phyloP scores from a whole-genome alignment of 257 asterid genomes.

The Hygrophila difformis region DNA sequence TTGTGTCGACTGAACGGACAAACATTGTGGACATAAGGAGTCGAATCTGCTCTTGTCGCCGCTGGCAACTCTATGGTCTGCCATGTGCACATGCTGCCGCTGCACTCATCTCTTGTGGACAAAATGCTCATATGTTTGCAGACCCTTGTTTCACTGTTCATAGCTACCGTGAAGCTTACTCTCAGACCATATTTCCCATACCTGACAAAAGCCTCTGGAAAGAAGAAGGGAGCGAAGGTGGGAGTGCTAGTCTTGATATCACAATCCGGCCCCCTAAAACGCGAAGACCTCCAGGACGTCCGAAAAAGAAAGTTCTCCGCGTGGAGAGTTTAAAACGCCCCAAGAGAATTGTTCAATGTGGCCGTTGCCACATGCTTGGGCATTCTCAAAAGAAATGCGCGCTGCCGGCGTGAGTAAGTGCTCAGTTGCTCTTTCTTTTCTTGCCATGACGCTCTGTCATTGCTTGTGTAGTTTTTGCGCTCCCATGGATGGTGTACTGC shows the following conservation, averaged over 20 bases:
- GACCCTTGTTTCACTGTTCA: constrained; percentile 86
- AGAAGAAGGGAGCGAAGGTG: constrained; percentile 50
- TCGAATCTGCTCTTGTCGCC: constrained; percentile 82
- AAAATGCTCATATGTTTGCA: constrained; percentile 59
- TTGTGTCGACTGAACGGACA: constrained; percentile 83
- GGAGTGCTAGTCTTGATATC: constrained; percentile 36
- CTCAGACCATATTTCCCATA: constrained; percentile 70
- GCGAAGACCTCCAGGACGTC: constrained; percentile 92
- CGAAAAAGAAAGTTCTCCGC: constrained; percentile 84
- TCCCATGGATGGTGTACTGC: constrained; percentile 22
- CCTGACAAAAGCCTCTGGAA: constrained; percentile 77
- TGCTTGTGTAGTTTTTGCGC: constrained; percentile 10
- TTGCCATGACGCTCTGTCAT: neutral
- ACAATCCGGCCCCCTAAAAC: constrained; percentile 75
- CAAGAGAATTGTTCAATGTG: constrained; percentile 81
- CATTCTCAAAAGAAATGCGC: constrained; percentile 94
- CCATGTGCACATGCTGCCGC: constrained; percentile 99
- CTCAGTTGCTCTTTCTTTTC: constrained; percentile 6
- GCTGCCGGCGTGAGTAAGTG: constrained; percentile 50
- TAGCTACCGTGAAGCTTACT: constrained; percentile 80
- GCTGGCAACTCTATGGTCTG: constrained; percentile 91
- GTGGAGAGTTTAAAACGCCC: constrained; percentile 91
- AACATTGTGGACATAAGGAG: constrained; percentile 84
- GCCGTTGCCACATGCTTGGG: constrained; percentile 96
- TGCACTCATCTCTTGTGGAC: constrained; percentile 90